phyloP scores from a whole-genome alignment of 202 grass and related monocot genomes.

The Panicum hallii region DNA sequence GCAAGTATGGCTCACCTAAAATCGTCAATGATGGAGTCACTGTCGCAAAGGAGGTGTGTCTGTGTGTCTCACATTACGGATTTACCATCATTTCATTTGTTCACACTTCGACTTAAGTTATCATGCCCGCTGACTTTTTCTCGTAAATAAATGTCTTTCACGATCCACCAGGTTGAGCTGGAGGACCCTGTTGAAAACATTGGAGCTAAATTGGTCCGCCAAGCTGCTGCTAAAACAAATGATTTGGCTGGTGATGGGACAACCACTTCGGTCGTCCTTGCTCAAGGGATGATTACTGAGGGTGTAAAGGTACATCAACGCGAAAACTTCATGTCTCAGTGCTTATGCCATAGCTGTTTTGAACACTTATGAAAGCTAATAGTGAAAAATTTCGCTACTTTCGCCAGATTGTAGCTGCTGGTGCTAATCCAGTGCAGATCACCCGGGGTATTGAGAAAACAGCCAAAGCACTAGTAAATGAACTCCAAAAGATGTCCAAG shows the following conservation, averaged over 20 bases:
- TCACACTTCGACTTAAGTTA: background rate
- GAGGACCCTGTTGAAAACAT: conserved; percentile 95
- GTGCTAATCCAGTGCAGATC: conserved; percentile 93
- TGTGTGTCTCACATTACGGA: background rate
- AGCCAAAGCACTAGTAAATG: conserved; percentile 67
- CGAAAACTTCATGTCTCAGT: background rate
- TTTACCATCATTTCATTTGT: background rate
- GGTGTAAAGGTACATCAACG: conserved; percentile 81
- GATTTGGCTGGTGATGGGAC: conserved; percentile 93
- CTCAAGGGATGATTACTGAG: conserved; percentile 92
- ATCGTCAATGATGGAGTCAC: conserved; percentile 97
- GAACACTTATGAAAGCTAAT: conserved; percentile 7
- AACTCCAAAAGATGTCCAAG: conserved; percentile 86
- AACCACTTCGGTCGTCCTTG: conserved; percentile 93
- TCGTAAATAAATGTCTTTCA: background rate
- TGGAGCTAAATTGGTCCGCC: conserved; percentile 89
- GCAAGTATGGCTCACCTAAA: conserved; percentile 94
- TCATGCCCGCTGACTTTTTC: background rate
- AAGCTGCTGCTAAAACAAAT: conserved; percentile 93
- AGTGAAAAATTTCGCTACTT: background rate
- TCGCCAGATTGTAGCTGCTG: conserved; percentile 77
- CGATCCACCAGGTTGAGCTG: conserved; percentile 66
- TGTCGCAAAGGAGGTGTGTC: conserved; percentile 77
- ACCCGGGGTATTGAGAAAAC: conserved; percentile 91
- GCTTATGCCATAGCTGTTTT: background rate